Conservation (phyloP, 2,329 filamentous ascomycete species). For the Venturiaceae sp. region DNA sequence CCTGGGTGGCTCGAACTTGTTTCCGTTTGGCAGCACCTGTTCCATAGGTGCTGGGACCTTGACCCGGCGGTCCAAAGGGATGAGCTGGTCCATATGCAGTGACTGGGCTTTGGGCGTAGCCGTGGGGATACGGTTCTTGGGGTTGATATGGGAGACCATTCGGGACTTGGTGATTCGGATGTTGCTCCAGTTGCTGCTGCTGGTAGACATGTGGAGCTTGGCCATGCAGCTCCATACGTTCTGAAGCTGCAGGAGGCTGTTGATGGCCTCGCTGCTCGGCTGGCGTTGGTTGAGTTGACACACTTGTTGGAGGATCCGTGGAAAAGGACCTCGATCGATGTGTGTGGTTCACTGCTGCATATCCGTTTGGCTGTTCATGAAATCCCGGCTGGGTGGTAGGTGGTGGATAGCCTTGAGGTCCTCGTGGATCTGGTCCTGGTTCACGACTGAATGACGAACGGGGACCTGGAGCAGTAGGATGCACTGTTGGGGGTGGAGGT, state of each 20-base stretch:
- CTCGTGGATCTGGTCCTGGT: neutral
- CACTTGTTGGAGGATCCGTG: neutral
- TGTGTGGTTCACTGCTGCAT: constrained; percentile 1
- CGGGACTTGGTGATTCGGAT: neutral
- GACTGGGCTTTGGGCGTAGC: neutral
- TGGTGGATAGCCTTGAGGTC: neutral
- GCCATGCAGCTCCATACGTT: neutral
- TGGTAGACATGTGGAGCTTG: neutral
- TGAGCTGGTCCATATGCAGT: neutral
- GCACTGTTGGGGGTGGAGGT: neutral
- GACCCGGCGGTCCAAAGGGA: neutral
- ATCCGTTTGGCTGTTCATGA: constrained; percentile 1
- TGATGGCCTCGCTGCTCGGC: neutral
- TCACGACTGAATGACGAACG: neutral
- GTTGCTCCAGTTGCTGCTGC: constrained; percentile 2
- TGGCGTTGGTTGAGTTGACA: neutral
- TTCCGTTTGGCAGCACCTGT: neutral
- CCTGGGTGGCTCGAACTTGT: constrained; percentile 6
- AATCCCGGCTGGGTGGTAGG: neutral
- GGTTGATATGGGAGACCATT: constrained; percentile 2
- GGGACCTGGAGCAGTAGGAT: neutral
- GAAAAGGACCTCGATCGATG: constrained; percentile 2
- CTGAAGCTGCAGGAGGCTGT: neutral
- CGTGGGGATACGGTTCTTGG: constrained; percentile 3
- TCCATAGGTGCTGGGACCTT: neutral